Percentiles rank a stretch among this genome's conserved stretches.
These are phyloP conservation scores for Phyllosticta citribraziliensis DNA, from an alignment of 2,329 filamentous ascomycete species.

Conservation along the genomic window DNA sequence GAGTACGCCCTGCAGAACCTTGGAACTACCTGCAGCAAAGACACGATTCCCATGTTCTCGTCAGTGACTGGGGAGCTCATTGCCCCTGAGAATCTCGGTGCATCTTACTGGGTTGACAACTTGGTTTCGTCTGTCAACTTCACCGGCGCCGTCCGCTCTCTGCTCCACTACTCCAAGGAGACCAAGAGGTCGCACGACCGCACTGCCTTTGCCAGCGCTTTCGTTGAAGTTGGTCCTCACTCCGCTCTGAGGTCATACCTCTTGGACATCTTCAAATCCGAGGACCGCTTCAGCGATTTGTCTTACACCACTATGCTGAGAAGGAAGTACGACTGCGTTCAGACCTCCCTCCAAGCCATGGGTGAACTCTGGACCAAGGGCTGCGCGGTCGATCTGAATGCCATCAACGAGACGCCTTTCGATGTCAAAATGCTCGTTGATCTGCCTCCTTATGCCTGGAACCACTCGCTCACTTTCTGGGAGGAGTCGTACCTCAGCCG, in stretches of 20 bases:
- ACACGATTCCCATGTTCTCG: not conserved
- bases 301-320: not conserved
- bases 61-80: not conserved
- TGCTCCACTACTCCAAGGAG: constrained; percentile 10
- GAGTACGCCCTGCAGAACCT: not conserved
- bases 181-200: constrained; percentile 13
- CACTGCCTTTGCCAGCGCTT: not conserved
- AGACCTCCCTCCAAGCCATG: constrained; percentile 10
- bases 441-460: constrained; percentile 20
- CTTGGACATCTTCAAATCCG: not conserved
- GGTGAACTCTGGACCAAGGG: constrained; percentile 15
- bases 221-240: constrained; percentile 22
- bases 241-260: constrained; percentile 18
- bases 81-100: not conserved
- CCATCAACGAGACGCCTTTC: constrained; percentile 12
- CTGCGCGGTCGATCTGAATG: constrained; percentile 14
- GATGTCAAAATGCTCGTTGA: constrained; percentile 11
- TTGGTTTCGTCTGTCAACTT: not conserved
- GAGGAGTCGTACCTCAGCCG: constrained; percentile 11
- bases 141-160: constrained; percentile 11
- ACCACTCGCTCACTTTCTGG: constrained; percentile 17
- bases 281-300: constrained; percentile 15
- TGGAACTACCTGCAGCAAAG: not conserved
- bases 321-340: not conserved
- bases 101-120: constrained; percentile 1